A percentile compares a stretch with the other conserved stretches of the same genome.
These are phyloP conservation scores for Micractinium sp. DNA, from an alignment of 139 green algal species.

Conservation along the genomic window DNA sequence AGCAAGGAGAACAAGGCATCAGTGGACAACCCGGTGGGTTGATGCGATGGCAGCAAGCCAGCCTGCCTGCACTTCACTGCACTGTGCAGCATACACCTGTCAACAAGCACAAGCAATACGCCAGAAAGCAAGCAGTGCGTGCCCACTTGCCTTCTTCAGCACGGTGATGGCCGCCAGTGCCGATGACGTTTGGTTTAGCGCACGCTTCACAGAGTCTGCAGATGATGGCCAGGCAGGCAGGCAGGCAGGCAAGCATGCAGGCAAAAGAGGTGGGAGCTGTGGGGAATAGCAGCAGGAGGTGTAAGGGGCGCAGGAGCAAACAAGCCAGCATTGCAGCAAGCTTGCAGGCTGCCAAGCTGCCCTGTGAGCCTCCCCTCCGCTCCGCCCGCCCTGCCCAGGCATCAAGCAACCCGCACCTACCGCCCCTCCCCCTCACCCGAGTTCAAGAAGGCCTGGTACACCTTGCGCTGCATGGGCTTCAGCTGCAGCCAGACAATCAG, in stretches of 20 bases:
- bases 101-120: too few species aligned
- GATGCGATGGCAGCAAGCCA: background rate
- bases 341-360: background rate
- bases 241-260: background rate
- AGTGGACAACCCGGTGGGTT: background rate
- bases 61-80: background rate
- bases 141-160: conserved; percentile 18
- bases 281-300: background rate
- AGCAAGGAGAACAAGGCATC: background rate
- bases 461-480: conserved; percentile 65
- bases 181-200: conserved; percentile 84
- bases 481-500: conserved; percentile 95
- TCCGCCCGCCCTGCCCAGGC: too few species aligned
- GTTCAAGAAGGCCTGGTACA: conserved; percentile 84
- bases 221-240: background rate
- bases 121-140: background rate
- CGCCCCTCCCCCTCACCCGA: conserved; percentile 26
- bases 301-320: background rate
- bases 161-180: conserved; percentile 77
- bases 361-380: too few species aligned
- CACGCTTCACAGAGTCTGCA: conserved; percentile 65
- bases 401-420: background rate
- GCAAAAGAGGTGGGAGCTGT: background rate
- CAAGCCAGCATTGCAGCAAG: background rate
- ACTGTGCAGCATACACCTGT: too few species aligned